phyloP scores from a whole-genome alignment of 768 basidiomycete genomes.

The Amanita brunnescens region DNA sequence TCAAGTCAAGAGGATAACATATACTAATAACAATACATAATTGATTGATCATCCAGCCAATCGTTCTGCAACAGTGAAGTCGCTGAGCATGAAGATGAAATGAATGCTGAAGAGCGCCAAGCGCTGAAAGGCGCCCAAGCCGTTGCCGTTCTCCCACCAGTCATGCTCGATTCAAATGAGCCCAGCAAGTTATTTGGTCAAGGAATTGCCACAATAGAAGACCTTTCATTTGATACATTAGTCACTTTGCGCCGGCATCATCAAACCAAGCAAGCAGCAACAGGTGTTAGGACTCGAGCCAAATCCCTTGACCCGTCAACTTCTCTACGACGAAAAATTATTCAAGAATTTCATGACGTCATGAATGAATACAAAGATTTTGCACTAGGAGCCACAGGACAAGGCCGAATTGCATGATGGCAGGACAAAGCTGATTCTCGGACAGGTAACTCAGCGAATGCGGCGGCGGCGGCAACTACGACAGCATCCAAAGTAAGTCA shows the following conservation, averaged over 20 bases:
- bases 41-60: too few relatives aligned
- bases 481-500: too few relatives aligned
- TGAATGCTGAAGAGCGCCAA: too few relatives aligned
- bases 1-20: too few relatives aligned
- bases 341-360: constrained; percentile 8
- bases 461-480: too few relatives aligned
- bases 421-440: too few relatives aligned
- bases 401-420: too few relatives aligned
- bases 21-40: too few relatives aligned
- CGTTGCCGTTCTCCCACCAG: not conserved
- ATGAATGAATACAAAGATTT: constrained; percentile 9
- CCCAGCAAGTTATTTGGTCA: not conserved
- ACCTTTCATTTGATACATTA: constrained; percentile 11
- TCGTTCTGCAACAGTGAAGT: too few relatives aligned
- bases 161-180: not conserved
- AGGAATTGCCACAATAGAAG: not conserved
- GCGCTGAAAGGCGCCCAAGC: too few relatives aligned
- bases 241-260: constrained; percentile 8
- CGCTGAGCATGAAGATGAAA: too few relatives aligned
- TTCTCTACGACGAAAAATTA: constrained; percentile 6
- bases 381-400: not conserved
- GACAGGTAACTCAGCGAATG: too few relatives aligned
- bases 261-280: constrained; percentile 11
- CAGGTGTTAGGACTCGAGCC: constrained; percentile 6
- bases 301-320: not conserved